phyloP scores from a whole-genome alignment of 2,329 filamentous ascomycete species.

The Claviceps sorghi region DNA sequence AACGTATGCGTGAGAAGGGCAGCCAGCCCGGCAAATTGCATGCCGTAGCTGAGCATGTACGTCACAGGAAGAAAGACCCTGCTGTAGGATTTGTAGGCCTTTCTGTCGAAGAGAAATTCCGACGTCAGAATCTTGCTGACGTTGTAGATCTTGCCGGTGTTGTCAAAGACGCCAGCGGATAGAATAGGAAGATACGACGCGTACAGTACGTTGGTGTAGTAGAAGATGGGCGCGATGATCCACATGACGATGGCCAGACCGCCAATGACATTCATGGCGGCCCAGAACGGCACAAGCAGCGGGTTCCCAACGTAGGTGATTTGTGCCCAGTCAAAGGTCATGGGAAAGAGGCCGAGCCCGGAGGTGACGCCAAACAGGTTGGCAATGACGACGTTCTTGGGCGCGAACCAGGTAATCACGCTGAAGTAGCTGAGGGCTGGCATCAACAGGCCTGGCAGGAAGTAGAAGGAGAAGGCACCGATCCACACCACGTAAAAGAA shows the following conservation, averaged over 20 bases:
- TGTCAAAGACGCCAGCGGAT: constrained; percentile 74
- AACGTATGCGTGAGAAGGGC: constrained; percentile 67
- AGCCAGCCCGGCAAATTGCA: constrained; percentile 72
- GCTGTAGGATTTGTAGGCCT: constrained; percentile 68
- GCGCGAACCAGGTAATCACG: constrained; percentile 77
- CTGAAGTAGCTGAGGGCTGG: constrained; percentile 81
- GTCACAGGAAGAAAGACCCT: constrained; percentile 76
- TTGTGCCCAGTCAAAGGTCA: constrained; percentile 88
- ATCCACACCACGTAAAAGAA: constrained; percentile 69
- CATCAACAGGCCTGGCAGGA: constrained; percentile 68
- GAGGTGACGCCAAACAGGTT: constrained; percentile 81
- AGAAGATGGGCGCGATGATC: constrained; percentile 65
- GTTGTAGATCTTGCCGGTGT: constrained; percentile 65
- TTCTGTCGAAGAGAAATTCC: constrained; percentile 63
- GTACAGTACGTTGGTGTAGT: constrained; percentile 67
- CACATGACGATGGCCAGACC: constrained; percentile 74
- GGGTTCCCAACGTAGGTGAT: constrained; percentile 80
- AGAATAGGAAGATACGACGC: constrained; percentile 78
- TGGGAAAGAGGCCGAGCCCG: constrained; percentile 65
- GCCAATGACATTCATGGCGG: constrained; percentile 69
- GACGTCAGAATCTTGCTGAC: constrained; percentile 65
- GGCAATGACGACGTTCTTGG: constrained; percentile 70
- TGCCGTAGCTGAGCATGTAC: constrained; percentile 72
- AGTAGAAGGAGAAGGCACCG: constrained; percentile 66
- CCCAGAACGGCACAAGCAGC: constrained; percentile 73